Base-by-base conservation (phyloP, 257 asterid species). In the Henckelia pumila region DNA sequence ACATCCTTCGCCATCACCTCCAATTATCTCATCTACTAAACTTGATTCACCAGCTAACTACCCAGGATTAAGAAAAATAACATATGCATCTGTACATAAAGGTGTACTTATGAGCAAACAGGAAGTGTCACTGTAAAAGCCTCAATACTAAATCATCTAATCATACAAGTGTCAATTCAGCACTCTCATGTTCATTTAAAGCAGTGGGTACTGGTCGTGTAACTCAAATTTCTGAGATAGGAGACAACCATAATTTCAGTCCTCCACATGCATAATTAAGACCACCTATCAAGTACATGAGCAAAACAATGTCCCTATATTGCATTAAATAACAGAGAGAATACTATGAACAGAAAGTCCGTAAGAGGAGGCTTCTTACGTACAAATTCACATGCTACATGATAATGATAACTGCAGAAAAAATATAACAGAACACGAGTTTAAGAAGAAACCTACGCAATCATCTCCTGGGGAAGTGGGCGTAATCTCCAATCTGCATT, bases 401-500 rank as follows among this genome's bases (percentile, higher is more conserved):
- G 2, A 40, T 3, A 64, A 62, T 61, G 20, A 58, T 32, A 67
- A 44, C 3, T 28, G 60, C 70, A 61, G 72, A 52, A 70, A 67
- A 49, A 21, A 22, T 57, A 49, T 22, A 71, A 37, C 26, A 72
- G 16, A 56, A 6, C 11, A 66, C 17, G 28, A 73, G 32, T 50
- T 35, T 35, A 16, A 21, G 64, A 29, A 73, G 75, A 40, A 57
- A 70, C 80, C 56, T 73, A 92, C 97, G 86, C 91, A 76, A 91
- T 33, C 99, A 94, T 94, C 74, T 86, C 97, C 30, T 3, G 53
- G 52, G 96, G 99, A 70, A 94, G 97, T 14, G 97, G 99, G 62
- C 99, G 88, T 26, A 88, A 73, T 81, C 99, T 89, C 99, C 99
- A 94, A 76, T 94, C 99, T n/a, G 95, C 99, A 83, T 90, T 94